Base-by-base conservation (phyloP, 345 rosid species). In the Hypericum androsaemum region DNA sequence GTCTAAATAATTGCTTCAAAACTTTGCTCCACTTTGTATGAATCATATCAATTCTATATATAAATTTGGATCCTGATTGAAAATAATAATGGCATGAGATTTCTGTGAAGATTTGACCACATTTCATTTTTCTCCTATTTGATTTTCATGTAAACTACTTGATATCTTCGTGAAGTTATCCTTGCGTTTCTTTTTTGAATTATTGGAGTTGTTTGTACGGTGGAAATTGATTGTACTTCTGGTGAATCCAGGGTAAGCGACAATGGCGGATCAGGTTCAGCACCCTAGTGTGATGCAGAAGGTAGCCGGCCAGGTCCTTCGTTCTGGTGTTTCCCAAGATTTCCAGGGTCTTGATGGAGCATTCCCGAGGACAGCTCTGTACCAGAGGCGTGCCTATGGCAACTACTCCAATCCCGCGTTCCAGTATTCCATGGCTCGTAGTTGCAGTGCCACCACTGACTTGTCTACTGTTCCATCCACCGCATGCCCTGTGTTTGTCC, bases 321-420 rank as follows among this genome's bases (percentile, higher is more conserved):
- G 32, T 22, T 22, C 32, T 22, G 32, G 32, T 0, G 47, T 12
- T 32, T 46, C 50, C 50, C 32, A 46, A 32, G 50, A 46, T 6
- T 17, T 46, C 22, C 50, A 13, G 50, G 22, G 50, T 17, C 22
- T 13, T 13, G 7, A n/a, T 46, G 50, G 50, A 6, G 22, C 50
- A 5, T 46, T 46, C 50, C 50, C 12, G 50, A 46, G 16, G 50
- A 17, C 50, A 13, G 32, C 50, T 10, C 5, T 14, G 0, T 46
- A n/a, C 50, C 50, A 46, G 22, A 46, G 50, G 50, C 50, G 50
- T 46, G 50, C 50, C 15, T 46, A 14, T 14, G 50, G 50, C 12
- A 46, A 46, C 50, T 46, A 46, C 50, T 46, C 50, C 50, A 46
- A 46, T 46, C 28, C 50, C 5, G 50, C 50, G 5, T 46, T 46